These are phyloP conservation scores for Setaria italica DNA, from an alignment of 202 grass and related monocot species.

Conservation along the genomic window DNA sequence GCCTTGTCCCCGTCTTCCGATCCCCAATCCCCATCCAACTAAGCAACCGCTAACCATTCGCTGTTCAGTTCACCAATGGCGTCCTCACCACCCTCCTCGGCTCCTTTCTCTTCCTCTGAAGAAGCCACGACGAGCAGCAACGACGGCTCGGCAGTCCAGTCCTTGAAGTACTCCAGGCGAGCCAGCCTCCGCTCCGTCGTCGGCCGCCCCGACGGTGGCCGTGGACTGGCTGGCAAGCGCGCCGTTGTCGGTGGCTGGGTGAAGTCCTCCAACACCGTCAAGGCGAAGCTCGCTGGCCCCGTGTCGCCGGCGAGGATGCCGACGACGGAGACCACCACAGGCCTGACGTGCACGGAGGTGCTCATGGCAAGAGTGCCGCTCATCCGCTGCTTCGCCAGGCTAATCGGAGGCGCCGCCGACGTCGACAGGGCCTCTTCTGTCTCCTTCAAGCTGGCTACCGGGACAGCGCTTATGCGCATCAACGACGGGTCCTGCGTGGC, in stretches of 20 bases:
- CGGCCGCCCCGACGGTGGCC: slow-evolving; percentile 35
- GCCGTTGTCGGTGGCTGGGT: slow-evolving; percentile 69
- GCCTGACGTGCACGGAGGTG: slow-evolving; percentile 52
- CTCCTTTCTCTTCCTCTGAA: neutral
- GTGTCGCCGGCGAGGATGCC: neutral
- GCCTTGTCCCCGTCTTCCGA: neutral
- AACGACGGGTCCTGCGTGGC: slow-evolving; percentile 66
- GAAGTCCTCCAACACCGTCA: slow-evolving; percentile 47
- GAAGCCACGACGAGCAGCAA: slow-evolving; percentile 3
- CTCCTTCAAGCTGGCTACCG: neutral
- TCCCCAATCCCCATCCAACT: neutral
- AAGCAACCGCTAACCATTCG: neutral
- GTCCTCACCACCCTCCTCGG: neutral
- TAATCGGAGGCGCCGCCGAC: slow-evolving; percentile 1
- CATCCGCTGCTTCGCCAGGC: slow-evolving; percentile 51
- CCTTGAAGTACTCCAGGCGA: slow-evolving; percentile 57
- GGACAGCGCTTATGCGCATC: slow-evolving; percentile 46
- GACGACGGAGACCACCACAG: neutral
- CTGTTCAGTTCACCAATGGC: neutral
- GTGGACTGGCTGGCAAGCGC: slow-evolving; percentile 46
- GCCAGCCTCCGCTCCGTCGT: slow-evolving; percentile 52
- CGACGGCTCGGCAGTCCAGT: slow-evolving; percentile 3
- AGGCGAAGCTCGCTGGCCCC: neutral
- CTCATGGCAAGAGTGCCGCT: slow-evolving; percentile 49
- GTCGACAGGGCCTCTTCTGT: neutral